Base-by-base conservation (phyloP, 441 rosid genomes). In the Euphorbia celastroides region DNA sequence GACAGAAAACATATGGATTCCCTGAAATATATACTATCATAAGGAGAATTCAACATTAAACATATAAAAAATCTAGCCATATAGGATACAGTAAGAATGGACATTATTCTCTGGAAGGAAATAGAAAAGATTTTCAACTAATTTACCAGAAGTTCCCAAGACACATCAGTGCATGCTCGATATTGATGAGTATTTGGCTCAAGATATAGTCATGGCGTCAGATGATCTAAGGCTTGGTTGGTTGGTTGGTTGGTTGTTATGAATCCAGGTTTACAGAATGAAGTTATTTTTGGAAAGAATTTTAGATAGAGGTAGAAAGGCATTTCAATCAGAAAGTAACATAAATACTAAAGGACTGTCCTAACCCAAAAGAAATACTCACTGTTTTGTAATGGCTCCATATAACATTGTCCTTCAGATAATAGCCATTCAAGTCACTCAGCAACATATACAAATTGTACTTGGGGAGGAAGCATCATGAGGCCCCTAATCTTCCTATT, bases 41-140 rank as follows among this genome's bases (percentile, higher is more conserved):
- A 61, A 38, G 65, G 50, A 48, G 54, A 61, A 22, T 20, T 61
- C 38, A 16, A 50, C 60, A 51, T 19, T 31, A 50, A 48, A 27
- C 17, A 44, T 44, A 38, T 38, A 10, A 38, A 9, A 38, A 14
- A 44, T 44, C 12, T 12, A 62, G 23, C 28, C 30, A 62, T 3
- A 42, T 23, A 61, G 66, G 30, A 62, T 26, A 26, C n/a, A 17
- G 54, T 44, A 30, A 42, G 32, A 51, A 62, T 4, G 50, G 26
- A 62, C 28, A 16, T 44, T 25, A n/a, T 22, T 41, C 54, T 30
- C 41, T 17, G 23, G 31, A 9, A 5, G 12, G 10, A 57, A 27
- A 28, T 5, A 28, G 2, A 57, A 30, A 27, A 2, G 20, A 52
- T 8, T 6, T 8, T 19, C 3, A 0, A 52, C 28, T 52, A 22